Conservation (phyloP, 2,329 filamentous ascomycete genomes). For the Stylonectria norvegica region DNA sequence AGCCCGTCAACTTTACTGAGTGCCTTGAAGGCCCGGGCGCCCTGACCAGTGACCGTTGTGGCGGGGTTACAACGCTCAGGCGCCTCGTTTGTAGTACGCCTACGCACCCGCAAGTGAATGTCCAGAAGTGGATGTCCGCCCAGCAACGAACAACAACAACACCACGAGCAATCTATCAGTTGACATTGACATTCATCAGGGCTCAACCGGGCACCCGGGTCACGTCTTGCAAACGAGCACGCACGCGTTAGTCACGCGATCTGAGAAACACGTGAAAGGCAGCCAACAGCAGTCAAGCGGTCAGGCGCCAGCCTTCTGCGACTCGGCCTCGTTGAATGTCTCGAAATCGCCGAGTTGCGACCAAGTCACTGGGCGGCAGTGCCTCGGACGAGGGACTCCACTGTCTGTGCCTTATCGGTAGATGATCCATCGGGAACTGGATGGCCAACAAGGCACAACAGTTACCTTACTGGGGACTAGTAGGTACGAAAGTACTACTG, state of each 20-base stretch:
- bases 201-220: too few relatives aligned
- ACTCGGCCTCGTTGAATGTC: not conserved
- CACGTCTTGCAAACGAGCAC: conserved; percentile 1
- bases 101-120: conserved; percentile 26
- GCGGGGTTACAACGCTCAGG: not conserved
- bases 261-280: conserved; percentile 1
- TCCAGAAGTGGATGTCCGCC: too few relatives aligned
- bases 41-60: too few relatives aligned
- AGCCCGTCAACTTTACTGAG: too few relatives aligned
- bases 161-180: conserved; percentile 6
- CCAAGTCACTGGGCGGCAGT: conserved; percentile 23
- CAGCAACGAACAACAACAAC: not conserved
- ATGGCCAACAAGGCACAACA: too few relatives aligned
- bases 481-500: too few relatives aligned
- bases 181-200: too few relatives aligned
- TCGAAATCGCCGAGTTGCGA: not conserved
- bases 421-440: too few relatives aligned
- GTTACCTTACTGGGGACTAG: too few relatives aligned
- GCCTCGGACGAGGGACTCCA: conserved; percentile 6
- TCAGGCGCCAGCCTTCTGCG: conserved; percentile 4
- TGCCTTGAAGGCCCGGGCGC: too few relatives aligned
- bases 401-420: too few relatives aligned
- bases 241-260: conserved; percentile 18
- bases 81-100: conserved; percentile 15
- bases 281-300: not conserved